These are phyloP conservation scores for Hymenoscyphus scutula DNA, from an alignment of 2,329 filamentous ascomycete species.

Conservation along the genomic window DNA sequence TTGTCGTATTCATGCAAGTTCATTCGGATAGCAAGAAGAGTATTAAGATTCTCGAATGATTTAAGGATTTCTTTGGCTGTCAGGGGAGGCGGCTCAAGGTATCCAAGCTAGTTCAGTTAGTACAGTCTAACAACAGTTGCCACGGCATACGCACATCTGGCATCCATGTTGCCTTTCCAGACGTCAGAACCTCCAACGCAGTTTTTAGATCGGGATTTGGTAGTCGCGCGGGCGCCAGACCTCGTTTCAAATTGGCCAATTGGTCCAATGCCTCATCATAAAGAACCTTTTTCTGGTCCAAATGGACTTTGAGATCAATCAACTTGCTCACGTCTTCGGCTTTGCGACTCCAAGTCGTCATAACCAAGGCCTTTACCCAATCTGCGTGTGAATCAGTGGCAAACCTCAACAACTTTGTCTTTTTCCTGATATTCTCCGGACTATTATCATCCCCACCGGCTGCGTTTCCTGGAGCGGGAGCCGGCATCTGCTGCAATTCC, in stretches of 20 bases:
- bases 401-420: conserved; percentile 71
- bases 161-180: conserved; percentile 73
- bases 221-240: conserved; percentile 69
- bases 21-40: conserved; percentile 76
- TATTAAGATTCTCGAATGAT: conserved; percentile 78
- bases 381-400: conserved; percentile 76
- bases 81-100: conserved; percentile 70
- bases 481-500: conserved; percentile 66
- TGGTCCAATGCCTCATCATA: conserved; percentile 61
- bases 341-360: conserved; percentile 85
- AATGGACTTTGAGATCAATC: conserved; percentile 80
- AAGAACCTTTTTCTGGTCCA: conserved; percentile 59
- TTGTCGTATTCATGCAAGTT: conserved; percentile 78
- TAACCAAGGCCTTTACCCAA: conserved; percentile 90
- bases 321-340: conserved; percentile 77
- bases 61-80: conserved; percentile 69
- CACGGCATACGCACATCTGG: conserved; percentile 60
- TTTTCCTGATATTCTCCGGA: conserved; percentile 70
- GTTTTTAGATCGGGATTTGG: conserved; percentile 90
- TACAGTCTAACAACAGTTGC: not conserved
- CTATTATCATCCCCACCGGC: conserved; percentile 55
- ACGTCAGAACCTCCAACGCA: conserved; percentile 79
- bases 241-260: conserved; percentile 70
- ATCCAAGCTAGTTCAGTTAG: conserved; percentile 58
- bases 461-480: conserved; percentile 52